These are phyloP conservation scores for Kodamaea fungicola DNA, from an alignment of 1,139 yeast genomes.

Conservation along the genomic window DNA sequence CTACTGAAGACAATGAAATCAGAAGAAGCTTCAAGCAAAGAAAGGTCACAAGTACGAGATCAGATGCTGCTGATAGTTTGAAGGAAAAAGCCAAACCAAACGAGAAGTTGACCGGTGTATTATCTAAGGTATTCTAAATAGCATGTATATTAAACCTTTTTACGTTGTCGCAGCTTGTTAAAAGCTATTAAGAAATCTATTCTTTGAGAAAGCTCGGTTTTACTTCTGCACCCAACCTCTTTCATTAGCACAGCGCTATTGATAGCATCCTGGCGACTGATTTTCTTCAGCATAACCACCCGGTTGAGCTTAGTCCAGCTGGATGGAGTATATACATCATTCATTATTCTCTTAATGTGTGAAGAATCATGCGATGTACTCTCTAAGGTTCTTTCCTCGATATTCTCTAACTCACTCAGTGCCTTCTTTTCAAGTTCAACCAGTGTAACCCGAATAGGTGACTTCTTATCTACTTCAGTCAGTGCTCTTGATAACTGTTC, in stretches of 20 bases:
- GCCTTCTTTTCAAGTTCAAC: no score
- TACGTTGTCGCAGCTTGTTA: slow-evolving; percentile 4
- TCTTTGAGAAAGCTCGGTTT: slow-evolving; percentile 11
- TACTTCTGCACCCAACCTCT: slow-evolving; percentile 10
- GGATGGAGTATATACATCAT: neutral
- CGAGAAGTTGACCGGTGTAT: slow-evolving; percentile 45
- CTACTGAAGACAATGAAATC: slow-evolving; percentile 17
- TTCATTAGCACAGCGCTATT: slow-evolving; percentile 9
- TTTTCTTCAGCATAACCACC: slow-evolving; percentile 11
- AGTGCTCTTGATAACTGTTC: no score
- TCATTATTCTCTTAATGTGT: no score
- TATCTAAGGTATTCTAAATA: slow-evolving; percentile 27
- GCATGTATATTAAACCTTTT: neutral
- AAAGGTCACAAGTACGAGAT: slow-evolving; percentile 59
- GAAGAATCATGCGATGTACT: no score
- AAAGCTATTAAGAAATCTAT: slow-evolving; percentile 11
- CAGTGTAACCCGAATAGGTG: no score
- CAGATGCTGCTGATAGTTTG: slow-evolving; percentile 51
- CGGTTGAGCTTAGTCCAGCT: slow-evolving; percentile 13
- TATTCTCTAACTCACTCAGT: no score
- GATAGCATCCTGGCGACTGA: slow-evolving; percentile 13
- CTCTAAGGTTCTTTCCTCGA: no score
- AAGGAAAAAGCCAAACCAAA: slow-evolving; percentile 44
- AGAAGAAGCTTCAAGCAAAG: slow-evolving; percentile 63
- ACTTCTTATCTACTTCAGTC: no score